Base-by-base conservation (phyloP, 306 rosid genomes). In the Albizia julibrissin region DNA sequence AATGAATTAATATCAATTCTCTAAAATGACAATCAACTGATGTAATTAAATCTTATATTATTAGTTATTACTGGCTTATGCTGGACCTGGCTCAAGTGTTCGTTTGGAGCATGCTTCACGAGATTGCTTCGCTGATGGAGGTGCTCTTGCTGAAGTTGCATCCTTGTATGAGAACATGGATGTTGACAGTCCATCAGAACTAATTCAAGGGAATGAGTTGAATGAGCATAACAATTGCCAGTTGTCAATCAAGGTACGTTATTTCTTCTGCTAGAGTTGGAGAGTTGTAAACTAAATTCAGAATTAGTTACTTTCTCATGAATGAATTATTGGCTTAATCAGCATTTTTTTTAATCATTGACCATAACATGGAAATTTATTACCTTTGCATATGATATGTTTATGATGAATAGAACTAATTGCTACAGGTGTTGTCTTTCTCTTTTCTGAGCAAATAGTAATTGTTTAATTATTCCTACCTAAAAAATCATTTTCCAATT, bases 61-160 rank as follows among this genome's bases (percentile, higher is more conserved):
- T 80, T 87, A 95, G 99, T 76, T 93, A 81, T 82, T 95, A 73
- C 72, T 90, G 77, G 93, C 85, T 72, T 93, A 88, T 93, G 92
- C 99, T 77, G 99, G 99, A 82, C 97, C 99, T 75, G 92, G 95
- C 73, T 93, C 97, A 72, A 89, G 92, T 82, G 94, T 91, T 29
- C 97, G 98, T 0, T 84, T 92, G 64, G 99, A 95, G 89, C 97
- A 10, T 78, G 88, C 78, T 73, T 92, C 93, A 7, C 87, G 84
- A 82, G 93, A 89, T 52, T 86, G 95, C 84, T 91, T 95, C 71
- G 78, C 76, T 22, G 85, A 86, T 81, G 94, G 99, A 69, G 94
- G 98, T 59, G 97, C 98, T 81, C 89, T 93, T 69, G 93, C 98
- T 69, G 97, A 93, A 84, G 97, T 93, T 6, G 76, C 89, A 87